Base-by-base conservation (phyloP, 1,139 yeast species). In the Blastobotrys apis region DNA sequence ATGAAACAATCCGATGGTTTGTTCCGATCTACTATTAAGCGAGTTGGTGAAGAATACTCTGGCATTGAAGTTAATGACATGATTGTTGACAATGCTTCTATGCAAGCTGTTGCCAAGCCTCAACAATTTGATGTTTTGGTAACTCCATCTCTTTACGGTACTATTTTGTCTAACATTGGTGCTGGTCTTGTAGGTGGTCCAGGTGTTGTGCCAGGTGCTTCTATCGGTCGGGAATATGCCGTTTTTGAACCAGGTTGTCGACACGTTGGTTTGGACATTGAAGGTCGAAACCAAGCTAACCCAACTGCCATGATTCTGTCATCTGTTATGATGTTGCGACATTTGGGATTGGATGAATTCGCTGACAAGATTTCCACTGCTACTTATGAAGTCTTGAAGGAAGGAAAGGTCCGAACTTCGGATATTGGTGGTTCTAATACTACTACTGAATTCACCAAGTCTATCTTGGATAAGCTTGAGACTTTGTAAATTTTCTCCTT, bases 221-320 rank as follows among this genome's bases (percentile, higher is more conserved):
- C 88, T 77, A 88, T 86, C 60, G 97, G 98, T 71, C 84, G 96
- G 69, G 97, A 92, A 65, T 83, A 84, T 69, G 97, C 98, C 49
- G 94, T 92, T 54, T 92, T 92, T 69, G 98, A 92, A 77, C 98
- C 98, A 60, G 98, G 97, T 71, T 90, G 97, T 74, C 85, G 97
- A 78, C 98, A 92, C 74, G 97, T 90, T 62, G 98, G 97, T 71
- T 78, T 88, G 63, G 97, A 90, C 72, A 85, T 92, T 67, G 78
- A 86, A 75, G 97, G 95, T 65, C 81, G 85, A 71, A 84, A 87
- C 75, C 77, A 85, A 55, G 97, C 97, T 56, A 92, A 92, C 81
- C 98, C 98, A 69, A 87, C 97, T 53, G 97, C 96, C 59, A 84
- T 90, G 94, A 84, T 90, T 62, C 77, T 90, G 64, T 86, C 95